phyloP scores from a whole-genome alignment of 2,329 filamentous ascomycete species.

The Camptophora hylomeconis region DNA sequence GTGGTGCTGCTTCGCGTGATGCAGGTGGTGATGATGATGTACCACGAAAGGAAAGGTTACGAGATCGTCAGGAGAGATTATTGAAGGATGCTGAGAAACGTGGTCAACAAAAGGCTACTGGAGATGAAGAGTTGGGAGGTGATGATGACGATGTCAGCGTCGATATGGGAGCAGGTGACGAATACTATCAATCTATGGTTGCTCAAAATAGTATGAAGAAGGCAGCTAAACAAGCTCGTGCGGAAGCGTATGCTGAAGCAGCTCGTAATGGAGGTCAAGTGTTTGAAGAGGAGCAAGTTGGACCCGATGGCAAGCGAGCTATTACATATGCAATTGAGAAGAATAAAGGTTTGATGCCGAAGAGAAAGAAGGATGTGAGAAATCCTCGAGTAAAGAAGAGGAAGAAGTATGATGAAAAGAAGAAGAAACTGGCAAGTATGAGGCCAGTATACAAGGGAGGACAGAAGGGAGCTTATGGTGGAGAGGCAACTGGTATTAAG shows the following conservation, averaged over 20 bases:
- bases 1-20: conserved; percentile 49
- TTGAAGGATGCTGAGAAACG: conserved; percentile 80
- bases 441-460: conserved; percentile 77
- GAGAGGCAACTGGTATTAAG: conserved; percentile 93
- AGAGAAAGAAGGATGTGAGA: conserved; percentile 82
- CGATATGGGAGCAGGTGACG: conserved; percentile 26
- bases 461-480: conserved; percentile 73
- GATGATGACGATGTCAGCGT: conserved; percentile 18
- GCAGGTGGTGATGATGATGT: conserved; percentile 44
- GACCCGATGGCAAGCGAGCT: conserved; percentile 75
- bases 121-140: conserved; percentile 53
- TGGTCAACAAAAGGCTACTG: conserved; percentile 53
- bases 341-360: conserved; percentile 88
- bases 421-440: conserved; percentile 89
- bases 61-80: conserved; percentile 72
- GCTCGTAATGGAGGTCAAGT: conserved; percentile 47
- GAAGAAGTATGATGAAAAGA: conserved; percentile 89
- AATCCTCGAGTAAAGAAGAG: conserved; percentile 98
- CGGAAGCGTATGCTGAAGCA: conserved; percentile 42
- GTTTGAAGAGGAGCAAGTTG: conserved; percentile 54
- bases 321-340: conserved; percentile 92
- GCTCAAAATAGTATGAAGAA: conserved; percentile 44
- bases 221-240: conserved; percentile 57
- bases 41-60: conserved; percentile 76
- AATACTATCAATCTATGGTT: conserved; percentile 81